phyloP scores from a whole-genome alignment of 176 grass and related monocot species.

The Dendrocalamus sinicus region DNA sequence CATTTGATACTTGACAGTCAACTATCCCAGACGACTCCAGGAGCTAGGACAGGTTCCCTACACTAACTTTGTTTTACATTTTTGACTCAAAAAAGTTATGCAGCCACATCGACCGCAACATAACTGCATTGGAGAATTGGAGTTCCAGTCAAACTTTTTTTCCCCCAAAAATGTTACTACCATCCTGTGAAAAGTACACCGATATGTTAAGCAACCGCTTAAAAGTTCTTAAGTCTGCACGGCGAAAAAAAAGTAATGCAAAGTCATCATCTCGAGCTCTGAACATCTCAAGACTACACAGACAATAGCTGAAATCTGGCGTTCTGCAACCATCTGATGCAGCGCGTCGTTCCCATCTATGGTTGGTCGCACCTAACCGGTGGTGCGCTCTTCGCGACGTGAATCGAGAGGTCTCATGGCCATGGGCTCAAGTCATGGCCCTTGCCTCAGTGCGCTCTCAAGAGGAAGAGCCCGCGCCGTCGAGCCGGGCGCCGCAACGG shows the following conservation, averaged over 20 bases:
- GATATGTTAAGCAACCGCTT: background rate
- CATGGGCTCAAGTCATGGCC: too few relatives aligned
- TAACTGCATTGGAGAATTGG: background rate
- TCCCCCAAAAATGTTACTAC: background rate
- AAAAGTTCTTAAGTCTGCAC: background rate
- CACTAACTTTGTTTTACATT: background rate
- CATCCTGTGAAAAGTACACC: background rate
- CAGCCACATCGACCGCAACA: background rate
- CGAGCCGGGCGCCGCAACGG: too few relatives aligned
- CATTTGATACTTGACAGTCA: background rate
- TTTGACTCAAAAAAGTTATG: too few relatives aligned
- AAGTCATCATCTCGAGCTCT: background rate
- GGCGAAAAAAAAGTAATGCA: background rate
- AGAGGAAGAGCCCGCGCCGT: too few relatives aligned
- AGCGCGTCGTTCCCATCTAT: too few relatives aligned
- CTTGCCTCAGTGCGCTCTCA: background rate
- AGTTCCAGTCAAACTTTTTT: background rate
- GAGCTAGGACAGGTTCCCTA: background rate
- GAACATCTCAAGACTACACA: background rate
- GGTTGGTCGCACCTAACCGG: too few relatives aligned
- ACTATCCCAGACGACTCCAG: background rate
- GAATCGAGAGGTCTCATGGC: too few relatives aligned
- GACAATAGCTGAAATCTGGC: background rate
- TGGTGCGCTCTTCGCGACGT: too few relatives aligned
- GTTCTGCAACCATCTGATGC: constrained; percentile 9